Base-by-base conservation (phyloP, 352 stramenopile species). In the Globisporangium irregulare region DNA sequence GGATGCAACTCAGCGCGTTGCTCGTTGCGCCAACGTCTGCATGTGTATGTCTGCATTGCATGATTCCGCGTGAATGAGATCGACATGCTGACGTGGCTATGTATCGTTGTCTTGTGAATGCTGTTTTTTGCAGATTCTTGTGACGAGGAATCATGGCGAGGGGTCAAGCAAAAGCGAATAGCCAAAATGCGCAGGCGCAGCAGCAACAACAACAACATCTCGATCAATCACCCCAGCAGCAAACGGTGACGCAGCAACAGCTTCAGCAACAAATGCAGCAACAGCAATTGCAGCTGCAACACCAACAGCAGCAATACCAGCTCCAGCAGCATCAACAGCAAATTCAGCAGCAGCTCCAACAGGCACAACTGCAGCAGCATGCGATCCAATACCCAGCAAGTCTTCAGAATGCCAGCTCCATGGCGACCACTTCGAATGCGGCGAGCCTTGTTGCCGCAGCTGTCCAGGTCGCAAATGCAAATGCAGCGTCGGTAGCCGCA, bases 391-490 rank as follows among this genome's bases (percentile, higher is more conserved):
- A 79, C 60, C 18, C 73, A 7, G 59, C 70, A 24, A 74, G 55
- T 8, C 62, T 87, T 14, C 66, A 71, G 38, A 69, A 46, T 4
- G 38, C 68, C 1, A 48, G 68, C 5, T 74, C 73, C 1, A 66
- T 77, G 27, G 73, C 74, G 9, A 67, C 81, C 46, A 68, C 68
- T 5, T 73, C 73, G 58, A 84, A 69, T 34, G 64, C 79, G 27
- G 73, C 73, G 34, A 87, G 74, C 22, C 60, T 87, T 27, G 75
- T 83, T 38, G 77, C 80, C 6, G 74, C 70, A 3, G 77, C 77
- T 0, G 73, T 79, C 9, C 80, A 83, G 62, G 75, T 73, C 7
- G 70, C 59, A 2, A 69, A 38, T 50, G 78, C 77, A 22, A 80
- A 75, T 65, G 71, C 65, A n/a, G 72, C 62, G 9, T 70, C 70